These are phyloP conservation scores for Hypericum androsaemum DNA, from an alignment of 345 rosid genomes.

Conservation along the genomic window DNA sequence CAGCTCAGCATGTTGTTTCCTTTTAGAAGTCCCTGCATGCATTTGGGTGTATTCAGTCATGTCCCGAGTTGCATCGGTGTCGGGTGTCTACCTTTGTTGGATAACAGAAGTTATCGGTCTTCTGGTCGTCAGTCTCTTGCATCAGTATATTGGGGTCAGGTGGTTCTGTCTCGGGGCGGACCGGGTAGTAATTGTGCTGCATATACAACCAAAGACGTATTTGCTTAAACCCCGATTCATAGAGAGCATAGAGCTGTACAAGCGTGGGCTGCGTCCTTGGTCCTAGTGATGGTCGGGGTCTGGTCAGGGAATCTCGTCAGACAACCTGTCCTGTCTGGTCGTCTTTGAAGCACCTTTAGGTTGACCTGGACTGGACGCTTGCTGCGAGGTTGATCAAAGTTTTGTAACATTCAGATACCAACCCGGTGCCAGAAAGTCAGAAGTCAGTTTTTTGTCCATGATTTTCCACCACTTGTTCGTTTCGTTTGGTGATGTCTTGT, in stretches of 20 bases:
- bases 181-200: not conserved
- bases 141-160: not conserved
- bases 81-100: not conserved
- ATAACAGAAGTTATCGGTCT: not conserved
- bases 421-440: conserved; percentile 9
- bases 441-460: conserved; percentile 12
- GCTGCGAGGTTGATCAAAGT: conserved; percentile 10
- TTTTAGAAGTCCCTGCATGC: not conserved
- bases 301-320: conserved; percentile 6
- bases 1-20: not conserved
- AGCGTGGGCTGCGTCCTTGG: conserved; percentile 4
- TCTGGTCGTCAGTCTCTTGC: conserved; percentile 2
- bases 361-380: conserved; percentile 6
- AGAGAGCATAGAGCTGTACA: conserved; percentile 9
- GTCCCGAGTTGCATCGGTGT: conserved; percentile 6
- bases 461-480: conserved; percentile 2
- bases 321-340: conserved; percentile 2
- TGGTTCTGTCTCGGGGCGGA: not conserved
- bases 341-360: conserved; percentile 8
- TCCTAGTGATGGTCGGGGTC: conserved; percentile 1
- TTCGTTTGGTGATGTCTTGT: conserved; percentile 13
- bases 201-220: conserved; percentile 10
- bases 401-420: conserved; percentile 16
- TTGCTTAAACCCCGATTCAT: not conserved
- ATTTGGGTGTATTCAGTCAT: not conserved